Base-by-base conservation (phyloP, 352 stramenopile species). In the Elongisporangium prolatum region DNA sequence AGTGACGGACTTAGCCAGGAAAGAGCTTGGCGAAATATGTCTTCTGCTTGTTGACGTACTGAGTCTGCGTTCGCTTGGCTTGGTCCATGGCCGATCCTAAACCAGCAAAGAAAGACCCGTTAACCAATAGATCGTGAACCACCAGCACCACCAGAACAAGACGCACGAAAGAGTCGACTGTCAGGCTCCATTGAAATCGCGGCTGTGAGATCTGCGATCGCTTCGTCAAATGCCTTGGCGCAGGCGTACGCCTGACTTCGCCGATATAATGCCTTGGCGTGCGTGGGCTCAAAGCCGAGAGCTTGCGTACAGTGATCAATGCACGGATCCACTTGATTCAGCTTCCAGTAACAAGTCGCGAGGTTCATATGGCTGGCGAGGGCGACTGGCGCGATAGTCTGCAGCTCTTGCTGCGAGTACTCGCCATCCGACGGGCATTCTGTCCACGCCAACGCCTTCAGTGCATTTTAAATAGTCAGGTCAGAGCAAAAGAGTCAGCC, bases 181-280 rank as follows among this genome's bases (percentile, higher is more conserved):
- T 67, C 58, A 0, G 76, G 76, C 20, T 89, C 76, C 8, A 75
- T 28, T 2, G 72, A 34, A 10, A 68, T 24, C 17, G 74, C 60
- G 9, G 55, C 57, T 21, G 67, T 68, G 37, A 92, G 65, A 65
- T 92, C 82, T n/a, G 48, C 52, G 8, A 90, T 52, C 3, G 80
- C 82, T 8, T 77, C 49, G 7, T 80, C 68, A 44, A 87, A 91
- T 50, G 80, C 72, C 52, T 88, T 91, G 20, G 63, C 65, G 13
- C 65, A 57, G 5, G 77, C 48, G 48, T 78, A 81, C 37, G 78
- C 84, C 53, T 92, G 81, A 50, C 81, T 86, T 48, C 82, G 75
- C 24, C 76, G 69, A 64, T 76, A 92, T 11, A 80, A 69, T 54
- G 82, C 81, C 59, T 93, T 93, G 10, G 73, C 59, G 59, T 88